Evolutionary conservation across 164 flowering plant species (phyloP).

Genomic region (Brasenia schreberi): DNA sequence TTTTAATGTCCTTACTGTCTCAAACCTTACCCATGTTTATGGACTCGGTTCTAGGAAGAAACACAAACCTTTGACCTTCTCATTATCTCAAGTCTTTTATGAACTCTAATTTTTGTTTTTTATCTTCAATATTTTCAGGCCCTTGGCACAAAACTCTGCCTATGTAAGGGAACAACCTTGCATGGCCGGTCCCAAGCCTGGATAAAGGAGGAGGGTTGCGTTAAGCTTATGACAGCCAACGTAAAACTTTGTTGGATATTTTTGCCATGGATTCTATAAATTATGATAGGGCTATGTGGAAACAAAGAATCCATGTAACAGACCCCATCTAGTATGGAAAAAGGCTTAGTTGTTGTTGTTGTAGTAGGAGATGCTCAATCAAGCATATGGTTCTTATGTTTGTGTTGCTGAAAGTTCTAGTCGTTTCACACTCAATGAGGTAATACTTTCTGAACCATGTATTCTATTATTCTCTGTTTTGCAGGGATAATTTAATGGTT

Average conservation of each 20-base stretch:
- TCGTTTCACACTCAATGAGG: conserved; percentile 90
- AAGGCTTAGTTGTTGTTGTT: no score
- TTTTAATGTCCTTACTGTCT: not conserved
- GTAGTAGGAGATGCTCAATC: conserved; percentile 99
- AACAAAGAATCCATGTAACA: no score
- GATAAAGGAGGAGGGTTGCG: no score
- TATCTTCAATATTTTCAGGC: conserved; percentile 34
- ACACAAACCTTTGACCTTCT: not conserved
- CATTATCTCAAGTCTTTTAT: no score
- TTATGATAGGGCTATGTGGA: no score
- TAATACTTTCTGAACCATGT: conserved; percentile 14
- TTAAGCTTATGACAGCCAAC: no score
- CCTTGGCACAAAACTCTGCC: no score
- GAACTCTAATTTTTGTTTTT: not conserved
- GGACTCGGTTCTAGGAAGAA: not conserved
- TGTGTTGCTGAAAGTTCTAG: conserved; percentile 86
- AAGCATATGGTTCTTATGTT: conserved; percentile 76
- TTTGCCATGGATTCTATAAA: no score
- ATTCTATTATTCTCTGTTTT: not conserved
- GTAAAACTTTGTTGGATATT: no score
- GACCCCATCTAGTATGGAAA: no score
- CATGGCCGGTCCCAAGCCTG: no score
- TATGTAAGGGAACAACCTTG: no score
- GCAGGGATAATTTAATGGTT: not conserved
- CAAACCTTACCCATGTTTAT: not conserved